Evolutionary conservation across 1,139 yeast genomes (phyloP).

Genomic region (Pichia sp.): DNA sequence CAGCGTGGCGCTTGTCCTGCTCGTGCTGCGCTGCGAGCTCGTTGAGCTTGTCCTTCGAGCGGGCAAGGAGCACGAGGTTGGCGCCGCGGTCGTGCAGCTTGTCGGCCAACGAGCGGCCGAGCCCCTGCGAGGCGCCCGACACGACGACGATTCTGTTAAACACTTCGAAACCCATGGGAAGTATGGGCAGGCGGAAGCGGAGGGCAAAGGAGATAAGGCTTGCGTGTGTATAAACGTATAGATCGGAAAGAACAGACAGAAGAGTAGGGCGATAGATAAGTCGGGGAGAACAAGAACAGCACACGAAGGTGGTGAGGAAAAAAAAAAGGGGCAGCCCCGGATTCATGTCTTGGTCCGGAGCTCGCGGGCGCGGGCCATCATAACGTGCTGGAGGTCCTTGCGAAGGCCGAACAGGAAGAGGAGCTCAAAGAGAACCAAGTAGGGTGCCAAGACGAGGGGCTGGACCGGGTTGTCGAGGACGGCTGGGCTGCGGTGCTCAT

Average conservation of each 20-base stretch:
- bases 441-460: conserved; percentile 87
- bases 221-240: too few species aligned
- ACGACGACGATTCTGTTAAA: conserved; percentile 63
- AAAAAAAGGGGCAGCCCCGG: not conserved
- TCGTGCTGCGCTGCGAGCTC: conserved; percentile 34
- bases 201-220: too few species aligned
- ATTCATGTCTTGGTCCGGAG: not conserved
- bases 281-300: too few species aligned
- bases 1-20: conserved; percentile 45
- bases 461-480: conserved; percentile 75
- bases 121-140: conserved; percentile 94
- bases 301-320: not conserved
- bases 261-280: too few species aligned
- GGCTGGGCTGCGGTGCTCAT: conserved; percentile 85
- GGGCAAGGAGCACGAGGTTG: conserved; percentile 66
- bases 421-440: conserved; percentile 76
- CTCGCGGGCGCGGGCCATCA: conserved; percentile 26
- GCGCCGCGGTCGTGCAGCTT: conserved; percentile 52
- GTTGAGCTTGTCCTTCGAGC: conserved; percentile 59
- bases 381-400: conserved; percentile 47
- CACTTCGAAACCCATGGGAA: conserved; percentile 26
- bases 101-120: conserved; percentile 76
- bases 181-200: not conserved
- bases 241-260: too few species aligned
- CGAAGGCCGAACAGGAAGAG: conserved; percentile 64